A percentile compares a stretch with the other conserved stretches of the same genome.
These are phyloP conservation scores for Coelastrella sp. DNA, from an alignment of 139 green algal species.

Conservation along the genomic window DNA sequence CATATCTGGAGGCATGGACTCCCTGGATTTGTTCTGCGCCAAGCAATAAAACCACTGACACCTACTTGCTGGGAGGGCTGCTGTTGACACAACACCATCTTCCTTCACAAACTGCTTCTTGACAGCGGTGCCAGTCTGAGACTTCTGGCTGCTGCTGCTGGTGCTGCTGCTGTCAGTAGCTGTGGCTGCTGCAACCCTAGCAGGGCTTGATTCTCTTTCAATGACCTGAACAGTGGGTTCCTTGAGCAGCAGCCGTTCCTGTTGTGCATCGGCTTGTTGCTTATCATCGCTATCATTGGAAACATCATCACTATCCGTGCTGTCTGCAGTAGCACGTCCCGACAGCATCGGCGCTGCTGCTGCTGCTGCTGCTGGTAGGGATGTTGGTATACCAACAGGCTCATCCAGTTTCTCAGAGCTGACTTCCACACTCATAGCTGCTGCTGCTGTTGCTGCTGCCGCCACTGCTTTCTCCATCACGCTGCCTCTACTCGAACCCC, in stretches of 20 bases:
- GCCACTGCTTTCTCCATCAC: not conserved
- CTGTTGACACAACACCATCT: not conserved
- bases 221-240: not conserved
- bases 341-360: too few relatives aligned
- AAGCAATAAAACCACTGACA: not conserved
- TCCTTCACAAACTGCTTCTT: not conserved
- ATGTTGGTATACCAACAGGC: too few relatives aligned
- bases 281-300: not conserved
- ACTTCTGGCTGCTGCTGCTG: not conserved
- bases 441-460: too few relatives aligned
- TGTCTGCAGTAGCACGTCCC: too few relatives aligned
- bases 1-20: too few relatives aligned
- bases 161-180: not conserved
- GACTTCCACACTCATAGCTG: too few relatives aligned
- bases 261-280: not conserved
- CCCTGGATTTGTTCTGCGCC: not conserved
- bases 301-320: too few relatives aligned
- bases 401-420: too few relatives aligned
- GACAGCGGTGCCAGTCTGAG: too few relatives aligned
- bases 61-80: not conserved
- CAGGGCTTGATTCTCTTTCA: not conserved
- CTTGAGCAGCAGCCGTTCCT: not conserved
- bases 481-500: not conserved
- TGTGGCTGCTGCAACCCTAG: not conserved
- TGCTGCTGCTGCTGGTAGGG: too few relatives aligned